Evolutionary conservation across 2,329 filamentous ascomycete genomes (phyloP), one percentile per base, ranked within the genome.

Genomic region (Immersiporthe knoxdaviesiana): DNA sequence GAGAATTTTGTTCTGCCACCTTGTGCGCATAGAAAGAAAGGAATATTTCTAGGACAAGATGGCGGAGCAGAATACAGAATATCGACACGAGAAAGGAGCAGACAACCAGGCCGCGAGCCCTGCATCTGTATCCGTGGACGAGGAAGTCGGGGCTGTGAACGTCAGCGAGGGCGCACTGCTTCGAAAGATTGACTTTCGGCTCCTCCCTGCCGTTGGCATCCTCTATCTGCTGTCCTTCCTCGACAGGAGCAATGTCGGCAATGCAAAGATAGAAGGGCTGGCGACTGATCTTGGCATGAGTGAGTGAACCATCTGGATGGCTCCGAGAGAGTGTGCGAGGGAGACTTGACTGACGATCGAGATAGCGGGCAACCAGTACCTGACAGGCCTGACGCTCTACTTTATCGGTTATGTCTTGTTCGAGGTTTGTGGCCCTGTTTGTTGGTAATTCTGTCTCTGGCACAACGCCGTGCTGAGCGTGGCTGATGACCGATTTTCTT

Each of bases 361-460:
- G 16, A 27, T 56, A 84, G 84, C 84, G 35, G 87, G 85, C 0
- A 85, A 90, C 60, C 83, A 91, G 72, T 92, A 92, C 68, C 80
- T 91, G 0, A 89, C 86, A 0, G 88, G 88, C 1, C 75, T 92
- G 54, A 91, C 89, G 0, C 76, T 92, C 0, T 92, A 91, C 76
- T 92, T 92, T 74, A 79, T 88, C 54, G 85, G 85, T 58, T 88
- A 88, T 69, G 85, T 87, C 1, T 73, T 87, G 14, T 88, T 88
- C 56, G 86, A 88, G 74, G 83, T 84, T 59, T 58, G 75, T 50
- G 63, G 1, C 24, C 37, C 50, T n/a, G 6, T 18, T 21, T 18
- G 24, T 2, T 8, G 3, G 18, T n/a, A 10, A 39, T 8, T 10
- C 1, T 32, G 16, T 10, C 1, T 32, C 18, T 32, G 8, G 5